Percentiles rank a stretch among this genome's conserved stretches.
These are phyloP conservation scores for Monilinia polystroma DNA, from an alignment of 2,329 filamentous ascomycete species.

Conservation along the genomic window DNA sequence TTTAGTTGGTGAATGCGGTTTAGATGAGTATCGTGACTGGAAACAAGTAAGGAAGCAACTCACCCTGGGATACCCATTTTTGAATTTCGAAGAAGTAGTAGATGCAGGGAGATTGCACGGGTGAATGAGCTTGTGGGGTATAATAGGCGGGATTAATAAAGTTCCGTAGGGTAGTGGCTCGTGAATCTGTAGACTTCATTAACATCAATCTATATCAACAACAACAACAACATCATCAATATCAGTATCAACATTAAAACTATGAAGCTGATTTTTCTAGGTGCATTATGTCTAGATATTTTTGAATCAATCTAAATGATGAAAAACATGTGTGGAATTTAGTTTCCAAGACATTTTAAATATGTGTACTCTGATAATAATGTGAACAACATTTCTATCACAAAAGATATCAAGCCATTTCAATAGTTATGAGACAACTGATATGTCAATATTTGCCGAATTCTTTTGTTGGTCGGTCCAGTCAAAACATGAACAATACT, in stretches of 20 bases:
- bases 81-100: neutral
- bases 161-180: neutral
- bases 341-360: neutral
- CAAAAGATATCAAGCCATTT: slow-evolving; percentile 11
- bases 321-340: too few relatives aligned
- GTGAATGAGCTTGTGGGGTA: neutral
- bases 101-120: slow-evolving; percentile 4
- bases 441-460: neutral
- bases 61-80: slow-evolving; percentile 15
- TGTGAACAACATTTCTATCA: neutral
- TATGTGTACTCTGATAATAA: neutral
- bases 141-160: neutral
- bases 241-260: neutral
- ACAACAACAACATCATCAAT: too few relatives aligned
- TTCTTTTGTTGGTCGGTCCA: neutral
- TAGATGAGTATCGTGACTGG: neutral
- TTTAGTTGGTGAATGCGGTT: neutral
- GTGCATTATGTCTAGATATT: neutral
- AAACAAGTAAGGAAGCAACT: neutral
- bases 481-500: neutral
- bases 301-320: neutral
- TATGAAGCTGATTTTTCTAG: neutral
- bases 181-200: neutral
- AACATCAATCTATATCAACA: neutral
- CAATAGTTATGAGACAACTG: slow-evolving; percentile 11